phyloP scores from a whole-genome alignment of 2,329 filamentous ascomycete genomes.

The Sporothrix sp. region DNA sequence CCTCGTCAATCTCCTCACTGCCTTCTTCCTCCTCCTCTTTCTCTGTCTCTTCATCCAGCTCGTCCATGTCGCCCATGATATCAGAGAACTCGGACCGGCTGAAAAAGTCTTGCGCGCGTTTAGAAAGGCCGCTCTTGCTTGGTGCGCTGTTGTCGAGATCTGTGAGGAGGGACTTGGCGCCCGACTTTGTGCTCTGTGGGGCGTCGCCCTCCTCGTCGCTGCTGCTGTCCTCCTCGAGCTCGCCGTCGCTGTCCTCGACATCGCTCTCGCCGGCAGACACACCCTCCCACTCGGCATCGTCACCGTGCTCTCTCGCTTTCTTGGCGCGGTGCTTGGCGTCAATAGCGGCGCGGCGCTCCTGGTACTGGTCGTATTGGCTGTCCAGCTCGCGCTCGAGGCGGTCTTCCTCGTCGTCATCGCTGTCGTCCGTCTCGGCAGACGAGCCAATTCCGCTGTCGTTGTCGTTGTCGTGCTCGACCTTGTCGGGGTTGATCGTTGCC shows the following conservation, averaged over 20 bases:
- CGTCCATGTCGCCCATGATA: conserved; percentile 57
- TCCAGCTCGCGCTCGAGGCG: conserved; percentile 77
- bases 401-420: conserved; percentile 65
- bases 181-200: too few relatives aligned
- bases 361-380: conserved; percentile 75
- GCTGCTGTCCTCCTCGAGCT: conserved; percentile 52
- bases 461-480: conserved; percentile 41
- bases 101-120: conserved; percentile 80
- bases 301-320: conserved; percentile 69
- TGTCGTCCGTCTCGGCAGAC: conserved; percentile 44
- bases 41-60: conserved; percentile 28
- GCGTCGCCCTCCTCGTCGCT: conserved; percentile 54
- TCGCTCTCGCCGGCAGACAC: conserved; percentile 54
- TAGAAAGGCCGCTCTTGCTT: conserved; percentile 58
- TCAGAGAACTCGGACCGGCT: conserved; percentile 89
- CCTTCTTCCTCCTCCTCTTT: conserved; percentile 37
- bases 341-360: conserved; percentile 63
- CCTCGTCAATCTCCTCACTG: conserved; percentile 36
- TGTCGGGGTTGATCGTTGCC: conserved; percentile 44
- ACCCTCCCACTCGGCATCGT: conserved; percentile 87
- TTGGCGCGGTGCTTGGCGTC: conserved; percentile 90
- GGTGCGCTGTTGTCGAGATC: conserved; percentile 48
- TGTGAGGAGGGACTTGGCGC: conserved; percentile 43
- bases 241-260: conserved; percentile 39
- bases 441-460: conserved; percentile 49